Conservation (phyloP, 768 basidiomycete species). For the Leccinum subgranulosum region DNA sequence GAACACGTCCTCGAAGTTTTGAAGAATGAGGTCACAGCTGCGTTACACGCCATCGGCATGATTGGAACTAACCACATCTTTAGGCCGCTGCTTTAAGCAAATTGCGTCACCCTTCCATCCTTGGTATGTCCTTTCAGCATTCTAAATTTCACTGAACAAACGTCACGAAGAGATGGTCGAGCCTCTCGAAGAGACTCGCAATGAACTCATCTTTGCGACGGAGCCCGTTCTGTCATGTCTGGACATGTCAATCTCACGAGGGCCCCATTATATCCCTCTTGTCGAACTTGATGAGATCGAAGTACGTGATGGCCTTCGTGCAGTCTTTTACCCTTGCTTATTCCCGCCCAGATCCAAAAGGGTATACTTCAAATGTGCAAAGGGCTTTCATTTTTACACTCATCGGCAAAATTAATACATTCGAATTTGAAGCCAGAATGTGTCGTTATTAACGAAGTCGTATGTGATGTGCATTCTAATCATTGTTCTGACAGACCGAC, state of each 20-base stretch:
- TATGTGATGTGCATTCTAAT: constrained; percentile 37
- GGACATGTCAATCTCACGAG: constrained; percentile 68
- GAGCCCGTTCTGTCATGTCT: constrained; percentile 86
- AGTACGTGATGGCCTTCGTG: constrained; percentile 40
- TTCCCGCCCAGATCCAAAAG: constrained; percentile 75
- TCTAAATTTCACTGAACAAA: constrained; percentile 2
- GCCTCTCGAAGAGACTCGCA: constrained; percentile 90
- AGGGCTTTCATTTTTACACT: constrained; percentile 86
- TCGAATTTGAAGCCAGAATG: constrained; percentile 86
- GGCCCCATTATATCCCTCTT: constrained; percentile 49
- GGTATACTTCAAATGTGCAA: constrained; percentile 92
- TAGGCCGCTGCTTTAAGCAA: constrained; percentile 83
- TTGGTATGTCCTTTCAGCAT: constrained; percentile 50
- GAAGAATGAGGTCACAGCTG: constrained; percentile 75
- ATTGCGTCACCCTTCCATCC: constrained; percentile 88
- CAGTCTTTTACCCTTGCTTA: constrained; percentile 2
- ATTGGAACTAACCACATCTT: constrained; percentile 6
- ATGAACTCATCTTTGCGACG: constrained; percentile 88
- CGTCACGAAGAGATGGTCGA: constrained; percentile 84
- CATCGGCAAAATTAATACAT: constrained; percentile 88
- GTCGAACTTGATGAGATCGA: constrained; percentile 96
- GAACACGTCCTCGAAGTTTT: constrained; percentile 81
- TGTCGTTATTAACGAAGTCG: constrained; percentile 85
- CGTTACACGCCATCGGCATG: background rate
- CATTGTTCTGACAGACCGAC: background rate